Conservation (phyloP, 257 asterid genomes). For the Linderniella brevidens region DNA sequence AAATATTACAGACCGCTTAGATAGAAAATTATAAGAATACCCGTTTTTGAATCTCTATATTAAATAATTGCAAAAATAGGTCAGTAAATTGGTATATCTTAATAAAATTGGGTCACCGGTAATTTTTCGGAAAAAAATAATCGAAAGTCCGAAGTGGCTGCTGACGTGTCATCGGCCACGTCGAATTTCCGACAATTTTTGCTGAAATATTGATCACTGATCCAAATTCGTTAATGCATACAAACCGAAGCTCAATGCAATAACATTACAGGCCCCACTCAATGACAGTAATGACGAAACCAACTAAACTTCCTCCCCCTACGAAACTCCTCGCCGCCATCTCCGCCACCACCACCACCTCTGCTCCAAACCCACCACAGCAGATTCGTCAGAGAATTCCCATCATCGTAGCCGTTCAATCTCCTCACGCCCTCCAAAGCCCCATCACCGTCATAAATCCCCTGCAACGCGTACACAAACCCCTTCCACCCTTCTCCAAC, state of each 20-base stretch:
- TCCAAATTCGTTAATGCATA: too few relatives aligned
- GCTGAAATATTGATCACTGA: too few relatives aligned
- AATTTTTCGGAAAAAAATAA: too few relatives aligned
- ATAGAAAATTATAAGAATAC: too few relatives aligned
- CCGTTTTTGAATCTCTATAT: too few relatives aligned
- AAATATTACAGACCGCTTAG: too few relatives aligned
- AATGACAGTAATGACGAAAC: slow-evolving; percentile 61
- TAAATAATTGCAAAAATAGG: too few relatives aligned
- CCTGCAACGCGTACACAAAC: slow-evolving; percentile 62
- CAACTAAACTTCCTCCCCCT: slow-evolving; percentile 34
- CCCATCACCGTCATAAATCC: slow-evolving; percentile 39
- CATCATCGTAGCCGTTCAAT: slow-evolving; percentile 61
- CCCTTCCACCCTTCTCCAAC: slow-evolving; percentile 99
- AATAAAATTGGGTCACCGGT: too few relatives aligned
- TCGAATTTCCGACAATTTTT: too few relatives aligned
- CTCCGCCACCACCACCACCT: slow-evolving; percentile 19
- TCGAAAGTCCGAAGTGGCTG: too few relatives aligned
- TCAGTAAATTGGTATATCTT: too few relatives aligned
- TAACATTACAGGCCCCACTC: slow-evolving; percentile 10
- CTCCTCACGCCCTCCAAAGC: slow-evolving; percentile 35
- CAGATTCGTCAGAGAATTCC: slow-evolving; percentile 65
- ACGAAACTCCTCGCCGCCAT: slow-evolving; percentile 15
- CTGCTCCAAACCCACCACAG: slow-evolving; percentile 88
- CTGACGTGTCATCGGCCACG: too few relatives aligned
- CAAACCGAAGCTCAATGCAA: background rate